phyloP scores from a whole-genome alignment of 2,329 filamentous ascomycete genomes.

The Mariannaea elegans region DNA sequence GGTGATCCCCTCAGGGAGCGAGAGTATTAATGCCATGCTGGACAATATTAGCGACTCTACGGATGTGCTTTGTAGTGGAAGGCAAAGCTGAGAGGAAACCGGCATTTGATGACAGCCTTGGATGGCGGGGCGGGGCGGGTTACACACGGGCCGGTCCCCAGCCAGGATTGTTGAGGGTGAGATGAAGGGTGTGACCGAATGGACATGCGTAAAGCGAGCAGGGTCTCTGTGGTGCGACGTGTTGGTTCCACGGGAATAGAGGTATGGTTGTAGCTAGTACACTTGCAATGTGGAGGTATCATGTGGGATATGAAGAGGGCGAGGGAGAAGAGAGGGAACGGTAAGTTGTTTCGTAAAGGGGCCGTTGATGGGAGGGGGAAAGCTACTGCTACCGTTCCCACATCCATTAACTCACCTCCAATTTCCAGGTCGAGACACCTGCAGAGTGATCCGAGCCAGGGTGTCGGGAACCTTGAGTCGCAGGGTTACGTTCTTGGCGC shows the following conservation, averaged over 20 bases:
- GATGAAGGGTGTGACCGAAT: background rate
- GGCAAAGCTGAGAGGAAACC: too few relatives aligned
- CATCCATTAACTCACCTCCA: background rate
- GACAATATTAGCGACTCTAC: too few relatives aligned
- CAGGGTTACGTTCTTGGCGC: background rate
- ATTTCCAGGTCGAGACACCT: constrained; percentile 14
- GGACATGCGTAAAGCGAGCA: constrained; percentile 5
- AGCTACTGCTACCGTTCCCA: background rate
- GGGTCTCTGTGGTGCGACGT: constrained; percentile 2
- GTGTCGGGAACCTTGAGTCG: background rate
- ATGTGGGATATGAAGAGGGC: background rate
- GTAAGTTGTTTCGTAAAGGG: too few relatives aligned
- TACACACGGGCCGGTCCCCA: constrained; percentile 16
- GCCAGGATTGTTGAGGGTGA: background rate
- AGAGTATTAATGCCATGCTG: too few relatives aligned
- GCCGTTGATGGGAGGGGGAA: background rate
- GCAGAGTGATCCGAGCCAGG: background rate
- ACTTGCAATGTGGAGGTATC: background rate
- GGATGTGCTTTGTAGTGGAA: too few relatives aligned
- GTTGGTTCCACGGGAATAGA: background rate
- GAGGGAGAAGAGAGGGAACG: background rate
- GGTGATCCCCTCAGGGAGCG: too few relatives aligned
- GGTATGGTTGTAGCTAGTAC: background rate
- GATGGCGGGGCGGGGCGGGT: background rate
- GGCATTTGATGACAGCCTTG: too few relatives aligned